Evolutionary conservation across 352 stramenopile species (phyloP), one percentile per base, ranked within the genome.

Genomic region (Phytophthora chlamydospora): DNA sequence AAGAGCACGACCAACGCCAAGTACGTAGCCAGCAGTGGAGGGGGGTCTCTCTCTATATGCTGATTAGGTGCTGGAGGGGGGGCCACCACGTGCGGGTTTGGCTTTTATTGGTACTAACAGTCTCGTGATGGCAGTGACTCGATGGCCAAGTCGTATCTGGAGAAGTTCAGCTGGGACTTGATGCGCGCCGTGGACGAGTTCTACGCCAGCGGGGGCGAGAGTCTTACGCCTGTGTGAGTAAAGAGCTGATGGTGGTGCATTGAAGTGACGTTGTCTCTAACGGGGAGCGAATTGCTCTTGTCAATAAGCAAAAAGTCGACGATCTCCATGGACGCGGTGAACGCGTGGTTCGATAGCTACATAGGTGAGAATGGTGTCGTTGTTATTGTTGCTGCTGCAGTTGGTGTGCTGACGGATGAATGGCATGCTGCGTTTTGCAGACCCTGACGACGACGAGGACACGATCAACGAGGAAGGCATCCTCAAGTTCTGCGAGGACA

Each of bases 111-210:
- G 14, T 35, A 51, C 41, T 58, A 33, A 56, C 24, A 6, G 0
- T 46, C 21, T 34, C 14, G 29, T 41, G 17, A 24, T 44, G 41
- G 33, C 19, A 93, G 84, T 31, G 82, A 93, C n/a, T 70, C 62
- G 24, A 86, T 78, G 35, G 84, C 84, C 55, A 78, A 76, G 44
- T 88, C 76, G 56, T 93, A 91, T 56, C 63, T 91, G 3, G 80
- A 90, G 64, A 83, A 79, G 56, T 90, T 90, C 65, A 90, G 81
- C 55, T 93, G 84, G 84, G 81, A 91, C 47, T 55, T 93, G 27
- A 82, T 86, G 80, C 80, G 78, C 16, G 84, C 84, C 3, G 82
- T 93, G 17, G 82, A 93, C 51, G 78, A 90, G 54, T 93, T 90
- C 53, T 93, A 88, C 65, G 64, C 81, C 17, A 90, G 76, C 53